Evolutionary conservation across 1,284 basidiomycete genomes (phyloP).

Genomic region (Chiua sp.): DNA sequence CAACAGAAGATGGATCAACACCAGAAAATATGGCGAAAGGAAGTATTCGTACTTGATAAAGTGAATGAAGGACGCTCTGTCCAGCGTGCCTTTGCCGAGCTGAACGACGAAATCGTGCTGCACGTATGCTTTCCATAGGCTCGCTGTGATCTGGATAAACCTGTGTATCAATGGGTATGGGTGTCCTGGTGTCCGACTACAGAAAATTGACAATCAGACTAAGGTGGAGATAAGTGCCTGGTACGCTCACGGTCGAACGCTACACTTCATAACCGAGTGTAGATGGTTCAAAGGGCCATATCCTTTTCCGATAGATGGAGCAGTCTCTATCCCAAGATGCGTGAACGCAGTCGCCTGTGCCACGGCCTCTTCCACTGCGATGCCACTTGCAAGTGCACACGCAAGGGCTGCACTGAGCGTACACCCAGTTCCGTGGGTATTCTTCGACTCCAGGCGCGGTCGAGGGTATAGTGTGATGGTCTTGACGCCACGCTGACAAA

Average conservation of each 20-base stretch:
- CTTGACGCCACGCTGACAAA: conserved; percentile 50
- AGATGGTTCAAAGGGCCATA: conserved; percentile 91
- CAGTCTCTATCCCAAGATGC: conserved; percentile 77
- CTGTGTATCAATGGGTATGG: conserved; percentile 75
- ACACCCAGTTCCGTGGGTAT: conserved; percentile 95
- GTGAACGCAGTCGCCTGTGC: conserved; percentile 73
- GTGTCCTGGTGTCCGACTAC: conserved; percentile 62
- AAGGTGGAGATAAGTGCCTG: background rate
- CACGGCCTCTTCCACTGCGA: conserved; percentile 63
- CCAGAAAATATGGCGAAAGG: background rate
- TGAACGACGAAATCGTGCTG: conserved; percentile 85
- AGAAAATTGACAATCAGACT: background rate
- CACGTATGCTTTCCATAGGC: conserved; percentile 77
- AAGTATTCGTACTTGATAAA: conserved; percentile 74
- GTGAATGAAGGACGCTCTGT: conserved; percentile 72
- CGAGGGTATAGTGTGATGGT: conserved; percentile 64
- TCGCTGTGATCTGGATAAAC: conserved; percentile 63
- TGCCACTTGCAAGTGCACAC: conserved; percentile 58
- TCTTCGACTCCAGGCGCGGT: conserved; percentile 69
- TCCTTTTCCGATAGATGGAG: conserved; percentile 76
- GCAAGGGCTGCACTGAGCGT: conserved; percentile 88
- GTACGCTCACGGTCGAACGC: conserved; percentile 61
- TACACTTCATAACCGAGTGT: conserved; percentile 59
- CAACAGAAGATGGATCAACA: background rate
- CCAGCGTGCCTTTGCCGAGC: conserved; percentile 75